Percentiles rank a stretch among this genome's conserved stretches.
Evolutionary conservation across 2,329 filamentous ascomycete genomes (phyloP).

Genomic region (Uncinocarpus reesii): DNA sequence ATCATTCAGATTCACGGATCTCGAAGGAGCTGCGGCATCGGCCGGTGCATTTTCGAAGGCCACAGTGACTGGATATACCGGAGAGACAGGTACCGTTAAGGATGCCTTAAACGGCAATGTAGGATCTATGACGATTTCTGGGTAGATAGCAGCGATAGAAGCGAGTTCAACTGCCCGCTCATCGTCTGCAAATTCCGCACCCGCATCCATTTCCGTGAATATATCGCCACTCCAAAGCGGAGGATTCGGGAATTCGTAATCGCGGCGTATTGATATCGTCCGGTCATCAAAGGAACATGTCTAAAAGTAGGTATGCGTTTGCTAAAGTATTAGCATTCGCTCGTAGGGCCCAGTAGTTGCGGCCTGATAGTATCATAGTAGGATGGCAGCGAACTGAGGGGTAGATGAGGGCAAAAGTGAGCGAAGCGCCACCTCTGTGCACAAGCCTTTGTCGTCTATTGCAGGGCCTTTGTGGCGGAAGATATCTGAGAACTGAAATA

Average conservation of each 20-base stretch:
- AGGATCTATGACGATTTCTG: conserved; percentile 46
- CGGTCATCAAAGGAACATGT: conserved; percentile 1
- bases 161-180: conserved; percentile 51
- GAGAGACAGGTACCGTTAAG: conserved; percentile 48
- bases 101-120: conserved; percentile 40
- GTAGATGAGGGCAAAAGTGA: not conserved
- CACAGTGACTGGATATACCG: conserved; percentile 43
- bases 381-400: not conserved
- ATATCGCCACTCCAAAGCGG: not conserved
- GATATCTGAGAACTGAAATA: no score
- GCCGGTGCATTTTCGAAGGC: conserved; percentile 31
- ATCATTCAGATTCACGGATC: conserved; percentile 16
- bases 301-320: not conserved
- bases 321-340: conserved; percentile 3
- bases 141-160: conserved; percentile 52
- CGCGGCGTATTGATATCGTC: not conserved
- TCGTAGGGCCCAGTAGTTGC: not conserved
- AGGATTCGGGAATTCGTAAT: not conserved
- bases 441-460: not conserved
- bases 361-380: conserved; percentile 8
- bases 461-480: no score
- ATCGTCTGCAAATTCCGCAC: conserved; percentile 29
- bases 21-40: conserved; percentile 24
- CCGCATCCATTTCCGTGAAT: conserved; percentile 3
- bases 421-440: not conserved